Evolutionary conservation across 2,329 filamentous ascomycete genomes (phyloP).

Genomic region (Aspergillus thermomutatus): DNA sequence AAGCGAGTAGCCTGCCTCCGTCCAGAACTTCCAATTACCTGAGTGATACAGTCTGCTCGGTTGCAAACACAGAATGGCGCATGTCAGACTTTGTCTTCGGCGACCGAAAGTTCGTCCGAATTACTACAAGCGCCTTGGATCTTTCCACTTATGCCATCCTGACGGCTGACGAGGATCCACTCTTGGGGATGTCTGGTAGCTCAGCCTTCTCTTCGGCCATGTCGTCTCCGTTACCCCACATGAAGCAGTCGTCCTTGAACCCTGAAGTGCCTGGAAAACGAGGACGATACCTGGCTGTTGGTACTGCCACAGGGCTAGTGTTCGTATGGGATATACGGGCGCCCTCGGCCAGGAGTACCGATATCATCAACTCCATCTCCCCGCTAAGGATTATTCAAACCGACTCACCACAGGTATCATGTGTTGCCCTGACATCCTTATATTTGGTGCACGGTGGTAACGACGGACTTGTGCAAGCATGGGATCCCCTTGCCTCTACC

Average conservation of each 20-base stretch:
- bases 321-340: conserved; percentile 83
- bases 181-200: conserved; percentile 57
- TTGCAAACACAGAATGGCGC: conserved; percentile 62
- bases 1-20: conserved; percentile 22
- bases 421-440: conserved; percentile 75
- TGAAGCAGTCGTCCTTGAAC: conserved; percentile 38
- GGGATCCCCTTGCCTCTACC: conserved; percentile 88
- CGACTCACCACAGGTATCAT: conserved; percentile 82
- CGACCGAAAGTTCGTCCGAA: conserved; percentile 55
- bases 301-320: conserved; percentile 74
- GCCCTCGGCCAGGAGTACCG: conserved; percentile 51
- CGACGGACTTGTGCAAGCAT: conserved; percentile 91
- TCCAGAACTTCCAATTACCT: conserved; percentile 31
- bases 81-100: conserved; percentile 61
- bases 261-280: conserved; percentile 78
- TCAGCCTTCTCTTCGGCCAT: conserved; percentile 53
- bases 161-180: conserved; percentile 73
- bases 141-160: conserved; percentile 68
- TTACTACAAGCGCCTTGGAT: conserved; percentile 72
- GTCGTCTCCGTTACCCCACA: conserved; percentile 52
- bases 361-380: conserved; percentile 57
- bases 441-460: conserved; percentile 91
- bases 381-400: conserved; percentile 83
- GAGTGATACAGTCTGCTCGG: conserved; percentile 32
- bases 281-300: conserved; percentile 74